Evolutionary conservation across 2,329 filamentous ascomycete species (phyloP).

Genomic region (Acrodontium crateriforme): DNA sequence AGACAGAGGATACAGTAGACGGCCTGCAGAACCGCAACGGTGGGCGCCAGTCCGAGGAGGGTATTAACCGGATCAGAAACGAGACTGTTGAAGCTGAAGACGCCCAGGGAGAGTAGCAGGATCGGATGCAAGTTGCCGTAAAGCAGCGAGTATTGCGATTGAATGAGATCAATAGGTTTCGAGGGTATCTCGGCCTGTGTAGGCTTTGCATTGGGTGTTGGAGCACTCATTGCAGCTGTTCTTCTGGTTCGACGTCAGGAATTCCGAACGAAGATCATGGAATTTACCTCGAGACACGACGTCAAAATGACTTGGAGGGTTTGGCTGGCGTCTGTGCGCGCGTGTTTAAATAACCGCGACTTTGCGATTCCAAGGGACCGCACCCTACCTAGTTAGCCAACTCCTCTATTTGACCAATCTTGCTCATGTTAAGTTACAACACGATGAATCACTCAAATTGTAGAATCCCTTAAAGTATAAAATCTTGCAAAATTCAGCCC

Average conservation of each 20-base stretch:
- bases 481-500: too few species aligned
- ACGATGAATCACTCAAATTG: too few species aligned
- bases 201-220: slow-evolving; percentile 3
- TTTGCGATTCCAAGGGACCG: too few species aligned
- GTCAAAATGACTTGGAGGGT: neutral
- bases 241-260: too few species aligned
- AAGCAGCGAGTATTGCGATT: slow-evolving; percentile 14
- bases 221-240: neutral
- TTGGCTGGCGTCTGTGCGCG: too few species aligned
- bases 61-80: slow-evolving; percentile 56
- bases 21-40: slow-evolving; percentile 50
- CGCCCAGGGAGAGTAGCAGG: slow-evolving; percentile 51
- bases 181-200: slow-evolving; percentile 5
- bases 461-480: too few species aligned
- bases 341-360: too few species aligned
- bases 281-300: too few species aligned
- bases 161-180: slow-evolving; percentile 19
- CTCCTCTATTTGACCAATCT: too few species aligned
- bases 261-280: too few species aligned
- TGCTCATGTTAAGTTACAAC: too few species aligned
- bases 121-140: slow-evolving; percentile 55
- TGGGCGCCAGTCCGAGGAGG: slow-evolving; percentile 47
- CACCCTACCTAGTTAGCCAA: too few species aligned
- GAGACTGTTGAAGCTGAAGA: slow-evolving; percentile 49
- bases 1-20: slow-evolving; percentile 45